phyloP scores from a whole-genome alignment of 164 flowering plant species.

The Nelumbo lutea region DNA sequence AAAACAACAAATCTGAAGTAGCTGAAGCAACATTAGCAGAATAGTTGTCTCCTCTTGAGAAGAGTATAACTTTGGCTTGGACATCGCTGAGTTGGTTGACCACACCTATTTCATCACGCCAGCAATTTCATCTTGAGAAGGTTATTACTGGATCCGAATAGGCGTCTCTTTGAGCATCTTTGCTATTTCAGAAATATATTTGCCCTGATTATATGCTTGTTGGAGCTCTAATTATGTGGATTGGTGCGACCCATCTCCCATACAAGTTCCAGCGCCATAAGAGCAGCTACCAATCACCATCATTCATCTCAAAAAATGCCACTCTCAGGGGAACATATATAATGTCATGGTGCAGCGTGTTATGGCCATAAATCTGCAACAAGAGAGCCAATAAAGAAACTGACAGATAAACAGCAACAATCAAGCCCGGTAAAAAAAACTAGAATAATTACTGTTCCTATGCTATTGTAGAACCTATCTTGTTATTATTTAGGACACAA shows the following conservation, averaged over 20 bases:
- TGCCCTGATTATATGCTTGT: slow-evolving; percentile 85
- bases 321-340: slow-evolving; percentile 65
- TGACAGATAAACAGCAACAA: too few relatives aligned
- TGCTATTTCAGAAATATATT: slow-evolving; percentile 56
- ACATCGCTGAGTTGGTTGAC: too few relatives aligned
- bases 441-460: too few relatives aligned
- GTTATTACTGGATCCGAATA: not conserved
- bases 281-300: slow-evolving; percentile 73
- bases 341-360: slow-evolving; percentile 75
- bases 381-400: not conserved
- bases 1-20: too few relatives aligned
- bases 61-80: too few relatives aligned
- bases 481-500: too few relatives aligned
- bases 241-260: slow-evolving; percentile 62
- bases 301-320: slow-evolving; percentile 75
- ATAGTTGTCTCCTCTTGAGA: too few relatives aligned
- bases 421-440: too few relatives aligned
- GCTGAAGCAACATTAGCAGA: too few relatives aligned
- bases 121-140: not conserved
- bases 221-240: slow-evolving; percentile 70
- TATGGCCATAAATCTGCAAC: slow-evolving; percentile 60
- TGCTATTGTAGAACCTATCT: not conserved
- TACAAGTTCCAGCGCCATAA: slow-evolving; percentile 81
- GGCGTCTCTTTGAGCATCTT: slow-evolving; percentile 47
- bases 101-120: too few relatives aligned